Evolutionary conservation across 257 asterid genomes (phyloP).

Genomic region (Paraleonurus japonicus): DNA sequence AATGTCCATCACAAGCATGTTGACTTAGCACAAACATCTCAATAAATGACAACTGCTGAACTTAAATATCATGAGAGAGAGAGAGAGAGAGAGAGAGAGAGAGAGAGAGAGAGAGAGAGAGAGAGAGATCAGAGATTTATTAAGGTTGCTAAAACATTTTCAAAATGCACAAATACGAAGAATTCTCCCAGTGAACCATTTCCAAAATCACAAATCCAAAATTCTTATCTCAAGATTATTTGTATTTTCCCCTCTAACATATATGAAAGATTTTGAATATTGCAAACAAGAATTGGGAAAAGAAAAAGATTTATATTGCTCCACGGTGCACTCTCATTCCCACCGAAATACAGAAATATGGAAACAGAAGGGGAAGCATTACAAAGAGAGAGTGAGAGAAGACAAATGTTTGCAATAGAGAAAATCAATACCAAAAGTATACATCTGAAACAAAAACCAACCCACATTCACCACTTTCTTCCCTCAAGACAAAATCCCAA

Average conservation of each 20-base stretch:
- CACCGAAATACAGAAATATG: background rate
- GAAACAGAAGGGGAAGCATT: background rate
- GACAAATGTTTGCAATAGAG: background rate
- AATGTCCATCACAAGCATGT: background rate
- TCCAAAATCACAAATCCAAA: background rate
- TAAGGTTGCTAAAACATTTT: background rate
- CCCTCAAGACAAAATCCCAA: background rate
- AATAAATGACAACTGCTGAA: background rate
- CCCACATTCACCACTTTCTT: slow-evolving; percentile 20
- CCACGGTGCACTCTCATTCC: background rate
- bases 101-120: no score
- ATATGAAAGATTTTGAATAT: background rate
- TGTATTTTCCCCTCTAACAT: background rate
- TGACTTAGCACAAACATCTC: slow-evolving; percentile 1
- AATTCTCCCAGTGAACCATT: background rate
- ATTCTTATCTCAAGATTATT: background rate
- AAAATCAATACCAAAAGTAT: background rate
- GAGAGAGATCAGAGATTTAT: background rate
- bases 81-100: no score
- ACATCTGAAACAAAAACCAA: slow-evolving; percentile 10
- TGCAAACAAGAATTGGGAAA: background rate
- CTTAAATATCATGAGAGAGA: background rate
- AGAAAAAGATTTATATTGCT: background rate
- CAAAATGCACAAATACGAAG: background rate
- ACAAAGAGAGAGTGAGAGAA: background rate